Evolutionary conservation across 306 rosid species (phyloP).

Genomic region (Acacia crassicarpa): DNA sequence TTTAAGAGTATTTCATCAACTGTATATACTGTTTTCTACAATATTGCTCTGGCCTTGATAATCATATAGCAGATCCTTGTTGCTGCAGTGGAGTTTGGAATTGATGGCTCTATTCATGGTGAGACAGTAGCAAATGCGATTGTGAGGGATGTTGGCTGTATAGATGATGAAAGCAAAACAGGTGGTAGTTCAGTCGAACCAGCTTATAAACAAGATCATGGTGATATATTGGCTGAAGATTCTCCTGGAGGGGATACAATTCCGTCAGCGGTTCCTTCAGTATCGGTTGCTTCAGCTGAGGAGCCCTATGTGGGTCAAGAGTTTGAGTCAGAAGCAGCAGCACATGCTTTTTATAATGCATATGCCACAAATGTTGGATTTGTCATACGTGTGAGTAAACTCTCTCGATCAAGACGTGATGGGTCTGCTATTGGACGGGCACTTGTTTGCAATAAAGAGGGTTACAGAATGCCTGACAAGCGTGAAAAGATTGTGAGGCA

Average conservation of each 20-base stretch:
- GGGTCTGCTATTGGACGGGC: constrained; percentile 94
- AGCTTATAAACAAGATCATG: constrained; percentile 50
- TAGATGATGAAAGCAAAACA: constrained; percentile 59
- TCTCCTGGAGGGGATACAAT: constrained; percentile 50
- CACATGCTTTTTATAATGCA: constrained; percentile 89
- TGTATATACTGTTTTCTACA: constrained; percentile 22
- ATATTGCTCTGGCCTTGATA: constrained; percentile 17
- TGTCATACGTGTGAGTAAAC: constrained; percentile 91
- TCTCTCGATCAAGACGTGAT: constrained; percentile 93
- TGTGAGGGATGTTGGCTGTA: constrained; percentile 42
- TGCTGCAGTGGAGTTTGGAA: constrained; percentile 82
- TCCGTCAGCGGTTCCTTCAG: constrained; percentile 51
- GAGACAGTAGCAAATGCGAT: constrained; percentile 54
- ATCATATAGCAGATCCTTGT: constrained; percentile 28
- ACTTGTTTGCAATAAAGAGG: constrained; percentile 97
- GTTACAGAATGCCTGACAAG: constrained; percentile 91
- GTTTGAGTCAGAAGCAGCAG: constrained; percentile 87
- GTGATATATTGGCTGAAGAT: constrained; percentile 49
- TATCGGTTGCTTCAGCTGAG: constrained; percentile 50
- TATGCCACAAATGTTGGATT: constrained; percentile 85
- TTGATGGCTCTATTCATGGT: constrained; percentile 54
- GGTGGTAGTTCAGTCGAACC: constrained; percentile 69
- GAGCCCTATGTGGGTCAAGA: constrained; percentile 95
- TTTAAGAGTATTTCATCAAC: background rate
- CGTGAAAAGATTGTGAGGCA: constrained; percentile 95